Percentiles rank a stretch among this genome's conserved stretches.
phyloP scores from a whole-genome alignment of 2,329 filamentous ascomycete genomes.

The Sclerotinia trifoliorum region DNA sequence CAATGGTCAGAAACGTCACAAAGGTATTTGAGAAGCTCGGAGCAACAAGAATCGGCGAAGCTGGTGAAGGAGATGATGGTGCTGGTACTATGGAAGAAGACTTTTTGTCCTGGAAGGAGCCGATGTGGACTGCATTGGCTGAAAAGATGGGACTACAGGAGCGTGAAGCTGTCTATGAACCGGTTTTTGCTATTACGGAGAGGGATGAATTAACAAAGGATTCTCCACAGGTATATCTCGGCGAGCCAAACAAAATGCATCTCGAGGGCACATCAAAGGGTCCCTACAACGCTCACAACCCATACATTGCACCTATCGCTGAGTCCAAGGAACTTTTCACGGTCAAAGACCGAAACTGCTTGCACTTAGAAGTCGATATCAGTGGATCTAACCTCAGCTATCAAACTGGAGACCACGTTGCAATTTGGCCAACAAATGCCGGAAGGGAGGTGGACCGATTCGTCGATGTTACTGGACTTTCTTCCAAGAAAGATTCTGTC shows the following conservation, averaged over 20 bases:
- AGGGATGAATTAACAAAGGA: constrained; percentile 71
- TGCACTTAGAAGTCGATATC: constrained; percentile 94
- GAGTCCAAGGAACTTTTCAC: constrained; percentile 91
- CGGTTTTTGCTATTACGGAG: constrained; percentile 80
- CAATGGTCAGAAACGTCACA: constrained; percentile 92
- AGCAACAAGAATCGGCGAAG: constrained; percentile 77
- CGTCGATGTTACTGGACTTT: constrained; percentile 72
- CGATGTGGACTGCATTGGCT: constrained; percentile 89
- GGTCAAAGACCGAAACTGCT: constrained; percentile 86
- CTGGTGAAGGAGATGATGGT: constrained; percentile 95
- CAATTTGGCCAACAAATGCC: constrained; percentile 94
- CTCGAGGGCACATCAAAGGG: constrained; percentile 81
- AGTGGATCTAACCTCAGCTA: constrained; percentile 86
- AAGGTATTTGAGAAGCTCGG: constrained; percentile 78
- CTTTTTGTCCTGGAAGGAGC: constrained; percentile 98
- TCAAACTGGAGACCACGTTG: constrained; percentile 96
- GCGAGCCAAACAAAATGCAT: constrained; percentile 95
- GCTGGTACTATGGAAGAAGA: constrained; percentile 99
- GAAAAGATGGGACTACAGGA: constrained; percentile 87
- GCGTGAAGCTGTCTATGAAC: constrained; percentile 93
- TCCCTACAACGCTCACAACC: constrained; percentile 94
- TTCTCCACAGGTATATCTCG: constrained; percentile 82
- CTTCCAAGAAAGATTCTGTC: constrained; percentile 74
- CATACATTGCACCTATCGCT: constrained; percentile 89
- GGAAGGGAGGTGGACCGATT: constrained; percentile 91